Base-by-base conservation (phyloP, 2,329 filamentous ascomycete species). In the Hypoxylon sp. region DNA sequence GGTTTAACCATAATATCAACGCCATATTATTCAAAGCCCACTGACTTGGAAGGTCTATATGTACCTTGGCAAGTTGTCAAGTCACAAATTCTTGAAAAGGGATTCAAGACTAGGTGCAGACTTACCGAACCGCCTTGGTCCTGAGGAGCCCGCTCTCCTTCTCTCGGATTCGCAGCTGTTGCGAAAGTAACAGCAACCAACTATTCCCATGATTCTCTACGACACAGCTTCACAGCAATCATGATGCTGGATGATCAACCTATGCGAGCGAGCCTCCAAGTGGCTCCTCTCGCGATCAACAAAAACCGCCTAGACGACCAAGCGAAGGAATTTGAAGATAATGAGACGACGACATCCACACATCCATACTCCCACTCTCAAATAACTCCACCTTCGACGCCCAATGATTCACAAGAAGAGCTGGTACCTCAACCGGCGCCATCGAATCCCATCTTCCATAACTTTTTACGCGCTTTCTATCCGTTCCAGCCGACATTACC, bases 401-500 rank as follows among this genome's bases (percentile, higher is more conserved):
- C 89, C 12, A 85, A 86, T 71, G 80, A 80, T 65, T 86, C 83
- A 16, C 80, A 81, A 66, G 86, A 90, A 67, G 76, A 81, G 59
- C 77, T 81, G 29, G 66, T 65, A 47, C 66, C 70, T 9, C 67
- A 72, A 62, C 63, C 74, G 38, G 73, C 74, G 57, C 65, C 69
- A 40, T 72, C 78, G 5, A 78, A 83, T 58, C 82, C 88, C 2
- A 79, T 91, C 51, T 96, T 97, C 68, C 89, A 95, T 79, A 96
- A 94, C 76, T 99, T 96, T 68, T 79, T 99, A 34, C 88, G 94
- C 60, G 94, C 94, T 38, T 93, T 96, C 68, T 96, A 96, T 70
- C 89, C 91, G 17, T 99, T 97, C 70, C 86, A 92, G 50, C 91
- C 93, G 1, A 85, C 81, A 51, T 86, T 87, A 63, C 82, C 88